Evolutionary conservation across 495 filamentous ascomycete genomes (phyloP), one percentile per base, ranked within the genome.

Genomic region (Aspergillus indologenus): DNA sequence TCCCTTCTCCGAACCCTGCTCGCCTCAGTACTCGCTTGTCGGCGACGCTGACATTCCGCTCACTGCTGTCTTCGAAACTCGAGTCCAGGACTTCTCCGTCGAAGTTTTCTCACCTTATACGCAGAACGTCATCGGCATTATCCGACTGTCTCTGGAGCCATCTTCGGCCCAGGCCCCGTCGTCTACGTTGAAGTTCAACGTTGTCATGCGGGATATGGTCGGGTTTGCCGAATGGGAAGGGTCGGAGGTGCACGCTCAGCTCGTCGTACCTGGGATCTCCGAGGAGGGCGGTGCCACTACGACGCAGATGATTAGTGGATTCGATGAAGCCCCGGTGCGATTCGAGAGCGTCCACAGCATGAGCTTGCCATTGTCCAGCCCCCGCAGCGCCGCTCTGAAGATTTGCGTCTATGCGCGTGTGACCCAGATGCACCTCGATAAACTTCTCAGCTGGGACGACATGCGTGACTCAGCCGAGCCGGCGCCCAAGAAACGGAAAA

Each of bases 261-360:
- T 99, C 22, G 97, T 96, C 66, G 85, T 99, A 53, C 92, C 94
- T 17, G 90, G 92, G 26, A 86, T 96, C 47, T 94, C 90, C 15
- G 93, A 96, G 55, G 91, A 96, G 70, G 89, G 90, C 54, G 95
- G 94, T 7, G 90, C 90, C 52, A 91, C 90, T 1, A 96, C 94
- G 17, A 99, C 94, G 1, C 90, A 93, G 65, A 91, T 96, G 84
- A 94, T 96, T 66, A 87, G 81, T 53, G 91, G 89, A 55, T 99
- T 99, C 68, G 92, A 97, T 64, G 94, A 98, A 69, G 88, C 90
- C n/a, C 86, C 91, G 1, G 86, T 98, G 57, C 87, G 89, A 34
- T 99, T 99, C 66, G 91, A 96, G 70, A 98, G 94, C 72, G 91
- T 96, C 54, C 94, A 99, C 75, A 96, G 90, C 65, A 97, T 99